Conservation (phyloP, 2,329 filamentous ascomycete genomes). For the Trichoderma sp. region DNA sequence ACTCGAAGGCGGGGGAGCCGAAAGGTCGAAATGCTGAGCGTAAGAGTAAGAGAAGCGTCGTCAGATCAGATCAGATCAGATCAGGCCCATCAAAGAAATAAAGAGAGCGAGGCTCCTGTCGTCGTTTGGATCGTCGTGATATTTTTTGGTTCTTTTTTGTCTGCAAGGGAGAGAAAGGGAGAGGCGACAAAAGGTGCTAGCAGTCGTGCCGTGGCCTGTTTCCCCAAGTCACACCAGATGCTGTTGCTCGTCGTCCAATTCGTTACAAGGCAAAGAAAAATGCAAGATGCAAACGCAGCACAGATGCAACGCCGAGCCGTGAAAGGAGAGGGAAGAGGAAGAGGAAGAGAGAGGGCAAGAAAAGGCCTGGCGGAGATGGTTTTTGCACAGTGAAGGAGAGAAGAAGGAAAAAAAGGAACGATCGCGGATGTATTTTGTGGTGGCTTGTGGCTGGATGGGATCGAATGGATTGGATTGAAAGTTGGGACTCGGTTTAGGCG, state of each 20-base stretch:
- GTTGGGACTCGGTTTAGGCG: neutral
- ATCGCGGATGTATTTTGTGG: slow-evolving; percentile 7
- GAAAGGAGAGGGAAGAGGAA: neutral
- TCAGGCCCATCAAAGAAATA: slow-evolving; percentile 7
- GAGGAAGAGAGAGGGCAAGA: neutral
- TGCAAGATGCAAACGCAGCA: slow-evolving; percentile 14
- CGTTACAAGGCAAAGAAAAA: slow-evolving; percentile 1
- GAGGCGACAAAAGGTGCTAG: neutral
- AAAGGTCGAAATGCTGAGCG: neutral
- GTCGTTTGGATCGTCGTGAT: neutral
- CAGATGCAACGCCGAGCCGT: slow-evolving; percentile 12
- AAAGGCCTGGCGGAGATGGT: neutral
- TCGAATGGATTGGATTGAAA: neutral
- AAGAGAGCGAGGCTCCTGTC: slow-evolving; percentile 1
- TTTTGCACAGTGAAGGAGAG: neutral
- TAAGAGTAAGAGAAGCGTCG: neutral
- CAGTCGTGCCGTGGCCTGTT: neutral
- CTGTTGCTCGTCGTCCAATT: neutral
- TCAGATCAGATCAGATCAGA: slow-evolving; percentile 4
- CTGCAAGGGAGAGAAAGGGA: slow-evolving; percentile 5
- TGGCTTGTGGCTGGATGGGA: slow-evolving; percentile 10
- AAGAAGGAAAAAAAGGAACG: slow-evolving; percentile 8
- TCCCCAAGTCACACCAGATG: slow-evolving; percentile 3
- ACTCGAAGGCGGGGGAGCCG: slow-evolving; percentile 7
- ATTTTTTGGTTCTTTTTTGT: neutral